Percentiles rank a stretch among this genome's conserved stretches.
phyloP scores from a whole-genome alignment of 2,329 filamentous ascomycete species.

The Fonsecaea nubica region DNA sequence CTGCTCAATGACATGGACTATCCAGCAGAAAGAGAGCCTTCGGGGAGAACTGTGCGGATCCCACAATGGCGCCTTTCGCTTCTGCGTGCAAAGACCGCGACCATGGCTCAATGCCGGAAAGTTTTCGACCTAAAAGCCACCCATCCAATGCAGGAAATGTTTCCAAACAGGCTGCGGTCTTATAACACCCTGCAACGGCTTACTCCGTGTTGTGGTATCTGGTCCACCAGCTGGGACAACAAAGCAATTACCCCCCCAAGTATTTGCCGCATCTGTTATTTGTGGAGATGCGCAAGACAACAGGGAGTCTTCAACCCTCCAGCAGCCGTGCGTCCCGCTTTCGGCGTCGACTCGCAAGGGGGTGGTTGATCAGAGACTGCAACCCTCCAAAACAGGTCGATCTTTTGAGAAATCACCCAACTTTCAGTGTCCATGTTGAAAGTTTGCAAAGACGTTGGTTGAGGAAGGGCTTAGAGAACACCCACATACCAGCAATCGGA shows the following conservation, averaged over 20 bases:
- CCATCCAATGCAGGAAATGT: slow-evolving; percentile 5
- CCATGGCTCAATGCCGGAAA: slow-evolving; percentile 1
- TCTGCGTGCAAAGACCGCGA: neutral
- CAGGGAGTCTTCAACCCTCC: slow-evolving; percentile 3
- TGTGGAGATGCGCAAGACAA: neutral
- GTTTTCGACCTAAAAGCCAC: neutral
- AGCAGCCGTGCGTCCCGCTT: slow-evolving; percentile 5
- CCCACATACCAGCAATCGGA: slow-evolving; percentile 12
- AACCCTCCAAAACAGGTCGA: slow-evolving; percentile 12
- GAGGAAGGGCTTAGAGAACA: slow-evolving; percentile 7
- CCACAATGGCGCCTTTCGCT: neutral
- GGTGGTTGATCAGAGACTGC: neutral
- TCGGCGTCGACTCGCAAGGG: neutral
- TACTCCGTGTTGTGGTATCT: neutral
- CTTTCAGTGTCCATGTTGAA: slow-evolving; percentile 2
- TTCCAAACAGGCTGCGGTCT: slow-evolving; percentile 7
- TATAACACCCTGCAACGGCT: neutral
- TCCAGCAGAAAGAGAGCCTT: neutral
- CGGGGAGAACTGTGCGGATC: neutral
- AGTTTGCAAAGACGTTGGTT: neutral
- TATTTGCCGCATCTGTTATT: slow-evolving; percentile 1
- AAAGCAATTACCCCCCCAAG: neutral
- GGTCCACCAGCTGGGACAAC: slow-evolving; percentile 1
- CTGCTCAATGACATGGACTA: neutral
- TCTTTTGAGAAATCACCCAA: neutral